Evolutionary conservation across 345 rosid genomes (phyloP).

Genomic region (Euphorbia tirucalli): DNA sequence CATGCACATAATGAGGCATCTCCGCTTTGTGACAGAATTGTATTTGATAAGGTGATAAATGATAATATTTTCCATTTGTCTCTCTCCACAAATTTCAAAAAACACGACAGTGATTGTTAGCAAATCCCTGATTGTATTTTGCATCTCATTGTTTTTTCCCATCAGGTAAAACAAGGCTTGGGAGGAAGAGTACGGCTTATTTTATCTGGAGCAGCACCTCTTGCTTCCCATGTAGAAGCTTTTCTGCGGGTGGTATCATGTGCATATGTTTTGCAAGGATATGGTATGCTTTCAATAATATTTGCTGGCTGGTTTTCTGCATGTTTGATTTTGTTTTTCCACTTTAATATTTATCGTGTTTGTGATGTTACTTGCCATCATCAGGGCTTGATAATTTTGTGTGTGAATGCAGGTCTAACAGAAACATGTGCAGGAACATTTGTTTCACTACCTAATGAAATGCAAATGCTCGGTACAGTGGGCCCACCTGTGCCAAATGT

Average conservation of each 20-base stretch:
- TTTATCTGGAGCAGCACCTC: conserved; percentile 96
- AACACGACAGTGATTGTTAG: not conserved
- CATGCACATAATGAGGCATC: conserved; percentile 61
- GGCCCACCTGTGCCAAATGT: conserved; percentile 98
- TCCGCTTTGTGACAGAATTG: conserved; percentile 80
- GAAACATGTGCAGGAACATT: conserved; percentile 96
- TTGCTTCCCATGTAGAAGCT: conserved; percentile 77
- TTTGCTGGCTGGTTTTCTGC: not conserved
- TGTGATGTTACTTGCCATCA: not conserved
- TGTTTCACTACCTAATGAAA: conserved; percentile 78
- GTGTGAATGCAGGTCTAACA: conserved; percentile 61
- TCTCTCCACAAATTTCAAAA: not conserved
- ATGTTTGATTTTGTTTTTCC: not conserved
- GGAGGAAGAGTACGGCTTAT: conserved; percentile 91
- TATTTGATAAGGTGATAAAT: conserved; percentile 68
- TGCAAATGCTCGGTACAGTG: conserved; percentile 80
- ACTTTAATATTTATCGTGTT: not conserved
- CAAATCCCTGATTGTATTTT: conserved; percentile 7
- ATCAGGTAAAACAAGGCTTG: conserved; percentile 83
- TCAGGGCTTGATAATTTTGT: conserved; percentile 12
- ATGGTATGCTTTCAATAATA: conserved; percentile 49
- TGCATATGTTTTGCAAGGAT: conserved; percentile 97
- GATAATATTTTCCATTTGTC: not conserved
- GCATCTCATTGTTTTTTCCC: conserved; percentile 14
- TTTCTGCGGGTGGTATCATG: conserved; percentile 94